Evolutionary conservation across 75 land plant genomes (phyloP), one percentile per base, ranked within the genome.

Genomic region (Chamaecyparis obtusa): DNA sequence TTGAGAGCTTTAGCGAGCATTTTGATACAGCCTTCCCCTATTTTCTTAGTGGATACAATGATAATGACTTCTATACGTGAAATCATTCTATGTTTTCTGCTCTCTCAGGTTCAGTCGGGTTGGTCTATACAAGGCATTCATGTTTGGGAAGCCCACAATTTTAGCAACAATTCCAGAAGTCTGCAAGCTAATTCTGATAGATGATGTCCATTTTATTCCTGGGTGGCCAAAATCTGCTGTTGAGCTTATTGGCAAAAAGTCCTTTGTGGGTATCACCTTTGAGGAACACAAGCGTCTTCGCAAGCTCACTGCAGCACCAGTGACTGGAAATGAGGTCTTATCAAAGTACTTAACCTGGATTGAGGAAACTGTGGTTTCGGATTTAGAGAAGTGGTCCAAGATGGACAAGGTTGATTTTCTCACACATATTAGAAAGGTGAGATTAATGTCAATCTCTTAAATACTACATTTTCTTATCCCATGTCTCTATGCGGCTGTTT

Each of bases 211-310:
- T 64, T 95, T 96, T 85, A 84, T 86, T 51, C 89, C 92, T 13
- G 98, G 98, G 6, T 95, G 95, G 95, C 98, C 98, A 0, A 84
- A 78, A 19, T 89, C 96, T 24, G 91, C 94, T 2, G n/a, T 48
- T 5, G 86, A 90, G 39, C 92, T 96, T 5, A 90, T 94, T 8
- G 98, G 98, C 3, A 87, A 85, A 56, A 93, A 93, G 60, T 90
- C 95, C 5, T 94, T 95, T 83, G 78, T 89, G 9, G 80, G 88
- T 17, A 75, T 96, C 46, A 60, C 90, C 10, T 82, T 60, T n/a
- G 93, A 92, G 32, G 95, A 96, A 37, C 97, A 96, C 89, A 91
- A 90, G 89, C 90, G 95, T n/a, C 90, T 96, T 1, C 86, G 98
- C 16, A 60, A 80, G 51, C 84, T 95, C 19, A 95, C 96, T 1